A percentile compares a stretch with the other conserved stretches of the same genome.
phyloP scores from a whole-genome alignment of 495 filamentous ascomycete genomes.

The Platismatia glauca region DNA sequence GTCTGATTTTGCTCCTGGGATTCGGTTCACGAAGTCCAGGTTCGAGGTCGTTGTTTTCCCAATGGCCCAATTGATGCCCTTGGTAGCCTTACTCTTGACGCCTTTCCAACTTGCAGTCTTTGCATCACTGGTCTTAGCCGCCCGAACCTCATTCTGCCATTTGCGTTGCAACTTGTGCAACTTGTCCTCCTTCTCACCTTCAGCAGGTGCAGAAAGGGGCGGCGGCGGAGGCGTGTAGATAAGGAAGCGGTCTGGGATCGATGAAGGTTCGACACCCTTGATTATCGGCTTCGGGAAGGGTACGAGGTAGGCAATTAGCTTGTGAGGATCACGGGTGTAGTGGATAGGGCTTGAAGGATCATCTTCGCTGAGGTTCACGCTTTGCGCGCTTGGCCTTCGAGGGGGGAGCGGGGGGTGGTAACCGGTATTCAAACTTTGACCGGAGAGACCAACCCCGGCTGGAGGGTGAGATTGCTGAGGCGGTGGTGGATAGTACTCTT shows the following conservation, averaged over 20 bases:
- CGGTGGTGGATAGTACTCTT: constrained; percentile 1
- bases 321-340: constrained; percentile 30
- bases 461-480: constrained; percentile 7
- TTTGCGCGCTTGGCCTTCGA: constrained; percentile 4
- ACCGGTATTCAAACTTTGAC: background rate
- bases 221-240: constrained; percentile 35
- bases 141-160: constrained; percentile 36
- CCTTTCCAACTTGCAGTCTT: constrained; percentile 33
- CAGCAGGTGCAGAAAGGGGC: constrained; percentile 28
- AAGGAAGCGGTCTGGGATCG: constrained; percentile 31
- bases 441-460: background rate
- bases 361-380: constrained; percentile 19
- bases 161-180: constrained; percentile 33
- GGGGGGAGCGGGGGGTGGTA: constrained; percentile 2
- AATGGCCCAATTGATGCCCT: constrained; percentile 30
- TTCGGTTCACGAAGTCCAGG: constrained; percentile 34
- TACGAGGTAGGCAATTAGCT: constrained; percentile 33
- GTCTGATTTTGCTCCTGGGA: constrained; percentile 21
- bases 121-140: constrained; percentile 30
- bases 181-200: constrained; percentile 33
- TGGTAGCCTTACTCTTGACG: constrained; percentile 31
- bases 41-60: constrained; percentile 28
- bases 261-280: constrained; percentile 17
- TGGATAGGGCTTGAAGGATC: constrained; percentile 24
- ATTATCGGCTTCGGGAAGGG: constrained; percentile 32